Percentiles rank a stretch among this genome's conserved stretches.
phyloP scores from a whole-genome alignment of 2,329 filamentous ascomycete species.

The Chaetoscypha palmicola region DNA sequence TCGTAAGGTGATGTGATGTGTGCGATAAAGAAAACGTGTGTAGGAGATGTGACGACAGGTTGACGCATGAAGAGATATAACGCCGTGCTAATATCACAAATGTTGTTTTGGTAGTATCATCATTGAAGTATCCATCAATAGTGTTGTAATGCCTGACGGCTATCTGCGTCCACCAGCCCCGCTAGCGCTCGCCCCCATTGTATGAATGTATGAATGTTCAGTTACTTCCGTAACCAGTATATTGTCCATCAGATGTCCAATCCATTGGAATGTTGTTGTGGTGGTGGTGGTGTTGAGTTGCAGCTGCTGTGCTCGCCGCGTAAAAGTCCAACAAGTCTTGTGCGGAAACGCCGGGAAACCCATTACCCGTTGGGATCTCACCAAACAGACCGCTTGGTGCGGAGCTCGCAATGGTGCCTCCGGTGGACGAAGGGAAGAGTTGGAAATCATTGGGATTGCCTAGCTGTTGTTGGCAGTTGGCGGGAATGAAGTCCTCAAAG shows the following conservation, averaged over 20 bases:
- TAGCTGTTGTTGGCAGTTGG: constrained; percentile 15
- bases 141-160: constrained; percentile 8
- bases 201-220: constrained; percentile 14
- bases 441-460: constrained; percentile 23
- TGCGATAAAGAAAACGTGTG: constrained; percentile 3
- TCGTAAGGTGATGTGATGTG: constrained; percentile 8
- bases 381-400: constrained; percentile 26
- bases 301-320: constrained; percentile 21
- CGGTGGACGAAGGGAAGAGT: constrained; percentile 25
- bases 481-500: constrained; percentile 25
- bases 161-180: constrained; percentile 19
- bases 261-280: constrained; percentile 19
- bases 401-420: constrained; percentile 19
- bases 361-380: constrained; percentile 21
- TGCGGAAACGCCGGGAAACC: constrained; percentile 19
- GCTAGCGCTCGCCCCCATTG: constrained; percentile 11
- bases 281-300: constrained; percentile 10
- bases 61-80: too few relatives aligned
- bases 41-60: constrained; percentile 6
- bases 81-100: constrained; percentile 25
- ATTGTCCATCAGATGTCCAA: constrained; percentile 24
- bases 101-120: constrained; percentile 4
- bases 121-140: constrained; percentile 7
- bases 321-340: constrained; percentile 28
- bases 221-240: constrained; percentile 19